A percentile compares a stretch with the other conserved stretches of the same genome.
These are phyloP conservation scores for Alisma plantagoaquatica DNA, from an alignment of 106 monocot genomes.

Conservation along the genomic window DNA sequence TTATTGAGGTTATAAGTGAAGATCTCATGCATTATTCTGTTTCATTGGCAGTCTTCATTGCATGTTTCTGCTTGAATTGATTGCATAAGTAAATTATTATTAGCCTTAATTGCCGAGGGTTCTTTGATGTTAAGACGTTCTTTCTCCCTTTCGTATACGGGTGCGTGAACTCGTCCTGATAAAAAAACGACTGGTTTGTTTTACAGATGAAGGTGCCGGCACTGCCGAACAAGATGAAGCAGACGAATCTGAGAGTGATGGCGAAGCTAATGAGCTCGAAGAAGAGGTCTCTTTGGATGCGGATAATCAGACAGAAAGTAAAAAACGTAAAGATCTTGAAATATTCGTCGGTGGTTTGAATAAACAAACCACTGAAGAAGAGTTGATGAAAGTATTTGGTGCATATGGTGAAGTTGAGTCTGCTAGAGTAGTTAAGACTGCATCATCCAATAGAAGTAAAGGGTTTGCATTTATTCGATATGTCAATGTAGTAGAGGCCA, in stretches of 20 bases:
- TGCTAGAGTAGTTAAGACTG: constrained; percentile 41
- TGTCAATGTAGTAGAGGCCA: constrained; percentile 26
- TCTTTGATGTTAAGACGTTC: too few relatives aligned
- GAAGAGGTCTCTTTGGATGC: constrained; percentile 20
- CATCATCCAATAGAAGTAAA: constrained; percentile 40
- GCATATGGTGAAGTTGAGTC: constrained; percentile 48
- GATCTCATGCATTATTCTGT: too few relatives aligned
- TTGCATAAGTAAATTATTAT: too few relatives aligned
- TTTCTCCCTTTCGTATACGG: too few relatives aligned
- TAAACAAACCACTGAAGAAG: constrained; percentile 43
- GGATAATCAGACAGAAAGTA: constrained; percentile 9
- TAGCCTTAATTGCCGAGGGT: too few relatives aligned
- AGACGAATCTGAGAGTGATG: too few relatives aligned
- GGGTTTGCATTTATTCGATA: constrained; percentile 61
- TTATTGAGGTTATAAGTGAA: too few relatives aligned
- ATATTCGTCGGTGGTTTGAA: constrained; percentile 54
- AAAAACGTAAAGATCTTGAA: constrained; percentile 30
- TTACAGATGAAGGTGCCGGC: too few relatives aligned
- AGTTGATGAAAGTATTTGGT: constrained; percentile 44
- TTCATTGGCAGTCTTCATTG: too few relatives aligned
- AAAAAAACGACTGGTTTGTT: neutral
- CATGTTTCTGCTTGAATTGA: too few relatives aligned
- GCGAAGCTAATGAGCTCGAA: constrained; percentile 8
- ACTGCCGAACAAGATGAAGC: too few relatives aligned
- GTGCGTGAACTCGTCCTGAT: too few relatives aligned